Base-by-base conservation (phyloP, 2,329 filamentous ascomycete species). In the Hirsutella thompsonii region DNA sequence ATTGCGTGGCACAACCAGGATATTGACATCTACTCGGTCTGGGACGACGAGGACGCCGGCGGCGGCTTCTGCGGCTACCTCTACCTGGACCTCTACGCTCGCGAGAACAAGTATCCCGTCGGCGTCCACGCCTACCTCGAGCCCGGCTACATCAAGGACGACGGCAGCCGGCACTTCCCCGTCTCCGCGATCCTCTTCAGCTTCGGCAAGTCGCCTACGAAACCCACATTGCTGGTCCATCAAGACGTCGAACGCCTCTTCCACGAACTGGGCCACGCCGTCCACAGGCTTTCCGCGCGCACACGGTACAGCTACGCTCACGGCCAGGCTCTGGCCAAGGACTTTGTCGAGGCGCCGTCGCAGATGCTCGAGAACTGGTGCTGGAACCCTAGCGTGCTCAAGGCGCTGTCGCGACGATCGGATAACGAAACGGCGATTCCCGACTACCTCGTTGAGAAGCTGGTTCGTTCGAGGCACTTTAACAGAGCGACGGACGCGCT, bases 41-140 rank as follows among this genome's bases (percentile, higher is more conserved):
- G 85, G 83, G 76, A 92, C 52, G 81, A 89, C 46, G 74, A 77
- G 44, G 70, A 69, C 2, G 79, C 83, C 49, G 84, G 83, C 14
- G 68, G 72, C 38, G 76, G 69, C 29, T 92, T 92, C 52, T 79
- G 85, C 6, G 85, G 85, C 33, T 92, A 90, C 56, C 70, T 92
- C 20, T 90, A 90, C 59, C 73, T 92, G 13, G 85, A 92, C 59
- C 70, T 90, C 18, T 82, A 86, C 59, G 84, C 84, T 2, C 74
- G 85, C 30, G 77, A 79, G 51, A 84, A 86, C 59, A 92, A 92
- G 60, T 90, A 90, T 57, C 80, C 82, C 14, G 85, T 90, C 54
- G 84, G 85, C 6, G 85, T 85, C 53, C 90, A 90, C 67, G 90
- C 90, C 66, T 84, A 80, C 59, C 61, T 92, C 2, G 79, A 86